Conservation (phyloP, 2,329 filamentous ascomycete genomes). For the Penicillium italicum region DNA sequence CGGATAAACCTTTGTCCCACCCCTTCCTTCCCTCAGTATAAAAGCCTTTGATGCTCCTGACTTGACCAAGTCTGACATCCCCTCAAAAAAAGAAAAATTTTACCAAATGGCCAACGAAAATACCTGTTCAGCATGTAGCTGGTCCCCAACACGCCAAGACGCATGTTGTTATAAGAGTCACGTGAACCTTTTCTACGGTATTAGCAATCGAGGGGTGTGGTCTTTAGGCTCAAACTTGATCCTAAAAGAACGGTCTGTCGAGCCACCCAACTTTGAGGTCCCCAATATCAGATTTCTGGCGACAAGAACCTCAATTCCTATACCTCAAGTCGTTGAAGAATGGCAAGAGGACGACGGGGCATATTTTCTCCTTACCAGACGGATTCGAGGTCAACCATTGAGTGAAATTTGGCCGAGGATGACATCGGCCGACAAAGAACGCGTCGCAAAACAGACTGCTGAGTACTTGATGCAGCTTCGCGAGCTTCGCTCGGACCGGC, state of each 20-base stretch:
- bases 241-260: conserved; percentile 25
- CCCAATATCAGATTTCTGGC: conserved; percentile 14
- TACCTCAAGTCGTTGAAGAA: conserved; percentile 11
- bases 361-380: conserved; percentile 10
- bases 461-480: conserved; percentile 21
- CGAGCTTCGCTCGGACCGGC: conserved; percentile 13
- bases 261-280: conserved; percentile 12
- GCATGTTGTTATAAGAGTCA: background rate
- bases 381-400: conserved; percentile 18
- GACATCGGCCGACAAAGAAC: conserved; percentile 16
- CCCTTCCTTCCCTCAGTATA: too few relatives aligned
- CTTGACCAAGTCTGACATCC: background rate
- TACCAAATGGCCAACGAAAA: background rate
- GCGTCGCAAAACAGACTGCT: conserved; percentile 21
- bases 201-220: conserved; percentile 28
- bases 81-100: background rate
- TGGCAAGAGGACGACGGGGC: conserved; percentile 16
- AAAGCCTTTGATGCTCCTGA: too few relatives aligned
- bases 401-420: conserved; percentile 17
- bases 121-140: background rate
- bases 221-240: conserved; percentile 28
- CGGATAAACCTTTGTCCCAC: too few relatives aligned
- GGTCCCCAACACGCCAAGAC: background rate
- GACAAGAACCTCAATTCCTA: conserved; percentile 19
- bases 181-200: background rate